Evolutionary conservation across 192 early-diverging fungal genomes (phyloP).

Genomic region (Obelidium mucronatum): DNA sequence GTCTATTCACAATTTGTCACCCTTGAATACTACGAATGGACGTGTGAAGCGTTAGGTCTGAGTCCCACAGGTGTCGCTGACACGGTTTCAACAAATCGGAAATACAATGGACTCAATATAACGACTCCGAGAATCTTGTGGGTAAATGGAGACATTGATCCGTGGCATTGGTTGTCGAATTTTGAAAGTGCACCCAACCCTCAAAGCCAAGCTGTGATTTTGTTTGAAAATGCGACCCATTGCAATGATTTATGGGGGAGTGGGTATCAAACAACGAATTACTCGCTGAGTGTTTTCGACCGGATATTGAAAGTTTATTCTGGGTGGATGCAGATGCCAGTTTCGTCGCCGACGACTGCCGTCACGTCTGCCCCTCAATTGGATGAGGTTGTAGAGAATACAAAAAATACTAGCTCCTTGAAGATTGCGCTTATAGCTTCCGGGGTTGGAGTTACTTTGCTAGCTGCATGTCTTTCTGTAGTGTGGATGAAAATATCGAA

Average conservation of each 20-base stretch:
- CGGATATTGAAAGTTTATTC: too few species aligned
- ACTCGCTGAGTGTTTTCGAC: too few species aligned
- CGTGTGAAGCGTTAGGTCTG: neutral
- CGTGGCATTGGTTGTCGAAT: conserved; percentile 28
- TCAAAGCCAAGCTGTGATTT: neutral
- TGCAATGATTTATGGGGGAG: conserved; percentile 26
- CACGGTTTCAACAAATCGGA: neutral
- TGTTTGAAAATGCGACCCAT: conserved; percentile 23
- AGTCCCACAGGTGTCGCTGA: neutral
- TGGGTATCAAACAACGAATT: too few species aligned
- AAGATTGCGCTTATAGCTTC: too few species aligned
- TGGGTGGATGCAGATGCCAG: too few species aligned
- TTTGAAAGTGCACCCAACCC: neutral
- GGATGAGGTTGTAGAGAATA: too few species aligned
- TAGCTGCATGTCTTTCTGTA: too few species aligned
- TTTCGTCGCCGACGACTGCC: too few species aligned
- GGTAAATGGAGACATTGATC: conserved; percentile 27
- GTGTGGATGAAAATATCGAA: too few species aligned
- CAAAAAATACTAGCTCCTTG: too few species aligned
- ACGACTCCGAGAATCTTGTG: conserved; percentile 7
- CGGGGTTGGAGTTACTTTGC: too few species aligned
- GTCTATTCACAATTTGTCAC: conserved; percentile 25
- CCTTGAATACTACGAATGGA: neutral
- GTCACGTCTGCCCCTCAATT: too few species aligned
- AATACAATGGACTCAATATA: conserved; percentile 11